phyloP scores from a whole-genome alignment of 768 basidiomycete genomes.

The Tricholoma terreum region DNA sequence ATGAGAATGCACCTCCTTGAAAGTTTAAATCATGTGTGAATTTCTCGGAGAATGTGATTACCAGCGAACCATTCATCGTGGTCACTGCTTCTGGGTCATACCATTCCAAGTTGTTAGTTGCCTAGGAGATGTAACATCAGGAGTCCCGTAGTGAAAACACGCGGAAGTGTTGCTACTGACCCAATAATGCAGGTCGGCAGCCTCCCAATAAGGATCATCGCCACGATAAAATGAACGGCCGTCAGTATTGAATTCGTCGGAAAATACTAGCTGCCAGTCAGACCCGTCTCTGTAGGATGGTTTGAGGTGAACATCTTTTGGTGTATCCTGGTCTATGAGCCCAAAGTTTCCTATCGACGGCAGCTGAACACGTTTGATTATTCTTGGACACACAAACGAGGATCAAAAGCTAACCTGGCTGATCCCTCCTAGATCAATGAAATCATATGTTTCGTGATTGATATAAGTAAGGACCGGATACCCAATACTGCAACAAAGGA shows the following conservation, averaged over 20 bases:
- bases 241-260: conserved; percentile 77
- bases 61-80: conserved; percentile 66
- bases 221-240: conserved; percentile 79
- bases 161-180: conserved; percentile 26
- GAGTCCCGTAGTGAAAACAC: not conserved
- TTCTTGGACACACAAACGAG: conserved; percentile 16
- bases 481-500: conserved; percentile 32
- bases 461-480: conserved; percentile 43
- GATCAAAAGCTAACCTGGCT: conserved; percentile 49
- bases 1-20: conserved; percentile 48
- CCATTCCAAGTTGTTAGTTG: conserved; percentile 80
- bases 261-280: conserved; percentile 61
- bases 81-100: conserved; percentile 77
- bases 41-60: conserved; percentile 62
- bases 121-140: conserved; percentile 30
- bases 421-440: conserved; percentile 47
- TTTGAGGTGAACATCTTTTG: conserved; percentile 52
- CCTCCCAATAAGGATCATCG: conserved; percentile 86
- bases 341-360: conserved; percentile 60
- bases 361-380: conserved; percentile 41
- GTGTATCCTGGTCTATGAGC: conserved; percentile 58
- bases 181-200: conserved; percentile 78
- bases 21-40: conserved; percentile 61
- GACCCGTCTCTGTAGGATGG: conserved; percentile 58
- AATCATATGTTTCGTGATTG: not conserved